Base-by-base conservation (phyloP, 768 basidiomycete genomes). In the Suillus americanus region DNA sequence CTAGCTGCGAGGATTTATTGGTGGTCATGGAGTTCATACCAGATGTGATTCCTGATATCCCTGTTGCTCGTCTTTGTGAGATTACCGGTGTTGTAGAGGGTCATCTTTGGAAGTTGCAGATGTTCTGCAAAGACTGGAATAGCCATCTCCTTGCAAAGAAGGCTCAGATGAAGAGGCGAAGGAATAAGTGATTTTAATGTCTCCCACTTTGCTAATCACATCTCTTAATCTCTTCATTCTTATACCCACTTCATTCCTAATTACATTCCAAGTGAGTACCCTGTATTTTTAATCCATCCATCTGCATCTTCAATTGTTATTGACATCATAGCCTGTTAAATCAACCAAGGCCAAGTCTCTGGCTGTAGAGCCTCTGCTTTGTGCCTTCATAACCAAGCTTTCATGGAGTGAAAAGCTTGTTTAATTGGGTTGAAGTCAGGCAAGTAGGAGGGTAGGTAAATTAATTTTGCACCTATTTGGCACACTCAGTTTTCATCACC, bases 391-490 rank as follows among this genome's bases (percentile, higher is more conserved):
- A 78, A 72, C 61, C 70, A 76, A 12, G 68, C 55, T 64, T 79
- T 78, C 56, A 78, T 67, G 60, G 62, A 72, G 23, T 69, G 72
- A 56, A 79, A 79, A 40, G 68, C 67, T 60, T 79, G 72, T 65
- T 79, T 78, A 64, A 77, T 79, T 5, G 76, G 78, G 63, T 78
- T 79, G 66, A 75, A 65, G 62, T 79, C 75, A 1, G 78, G 78
- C 4, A 73, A 79, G 64, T 78, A 78, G 38, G 78, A 73, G 6
- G 76, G 76, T 1, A 76, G 68, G 62, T 75, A 76, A n/a, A 69
- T 38, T 3, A 78, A 71, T 48, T 67, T 69, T 16, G 72, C 66
- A 64, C 72, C 77, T 62, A 64, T 65, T 14, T 16, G 25, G 45
- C 40, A 16, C 48, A 12, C 28, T 60, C 59, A 60, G 59, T 13